Percentiles rank a stretch among this genome's conserved stretches.
These are phyloP conservation scores for Nicotiana noctiflora DNA, from an alignment of 257 asterid species.

Conservation along the genomic window DNA sequence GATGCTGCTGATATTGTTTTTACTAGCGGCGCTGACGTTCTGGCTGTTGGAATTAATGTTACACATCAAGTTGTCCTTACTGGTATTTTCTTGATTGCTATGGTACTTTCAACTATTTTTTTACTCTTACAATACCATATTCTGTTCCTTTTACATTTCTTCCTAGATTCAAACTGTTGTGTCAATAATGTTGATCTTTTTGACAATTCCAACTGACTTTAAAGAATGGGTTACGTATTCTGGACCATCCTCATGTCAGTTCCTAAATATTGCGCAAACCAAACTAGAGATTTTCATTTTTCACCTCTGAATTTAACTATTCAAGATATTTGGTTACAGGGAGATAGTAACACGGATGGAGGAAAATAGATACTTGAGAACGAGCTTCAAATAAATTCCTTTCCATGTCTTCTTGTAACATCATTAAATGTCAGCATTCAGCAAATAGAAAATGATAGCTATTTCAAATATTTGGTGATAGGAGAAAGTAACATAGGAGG, in stretches of 20 bases:
- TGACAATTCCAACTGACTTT: neutral
- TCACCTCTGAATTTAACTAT: neutral
- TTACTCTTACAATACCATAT: neutral
- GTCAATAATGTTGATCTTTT: neutral
- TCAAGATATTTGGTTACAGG: neutral
- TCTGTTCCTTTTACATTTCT: neutral
- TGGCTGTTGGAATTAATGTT: constrained; percentile 86
- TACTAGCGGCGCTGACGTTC: constrained; percentile 95
- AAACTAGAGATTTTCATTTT: neutral
- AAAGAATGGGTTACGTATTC: neutral
- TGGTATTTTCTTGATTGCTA: constrained; percentile 33
- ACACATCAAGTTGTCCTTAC: constrained; percentile 93
- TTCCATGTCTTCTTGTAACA: neutral
- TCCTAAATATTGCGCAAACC: neutral
- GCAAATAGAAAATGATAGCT: neutral
- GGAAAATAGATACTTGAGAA: neutral
- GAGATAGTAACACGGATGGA: neutral
- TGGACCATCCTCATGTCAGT: neutral
- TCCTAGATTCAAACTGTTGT: neutral
- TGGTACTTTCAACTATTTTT: neutral
- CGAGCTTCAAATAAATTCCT: neutral
- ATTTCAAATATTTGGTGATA: neutral
- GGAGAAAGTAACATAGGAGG: neutral
- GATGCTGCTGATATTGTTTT: constrained; percentile 97
- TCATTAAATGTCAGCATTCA: neutral